These are phyloP conservation scores for Talinum fruticosum DNA, from an alignment of 148 eudicot species.

Conservation along the genomic window DNA sequence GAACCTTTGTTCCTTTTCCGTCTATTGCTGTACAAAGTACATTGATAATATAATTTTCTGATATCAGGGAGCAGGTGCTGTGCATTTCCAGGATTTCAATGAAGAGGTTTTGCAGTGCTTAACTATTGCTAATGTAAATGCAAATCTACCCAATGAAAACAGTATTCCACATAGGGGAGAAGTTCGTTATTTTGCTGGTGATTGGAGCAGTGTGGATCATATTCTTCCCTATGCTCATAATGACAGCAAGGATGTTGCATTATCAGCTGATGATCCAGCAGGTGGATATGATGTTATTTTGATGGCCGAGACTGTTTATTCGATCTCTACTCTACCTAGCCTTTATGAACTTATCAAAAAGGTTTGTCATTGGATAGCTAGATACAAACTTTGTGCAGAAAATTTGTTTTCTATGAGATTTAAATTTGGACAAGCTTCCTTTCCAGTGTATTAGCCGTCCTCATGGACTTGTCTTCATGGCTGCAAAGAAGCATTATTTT, in stretches of 20 bases:
- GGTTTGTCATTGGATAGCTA: slow-evolving; percentile 32
- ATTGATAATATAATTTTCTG: slow-evolving; percentile 22
- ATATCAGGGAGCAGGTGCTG: slow-evolving; percentile 63
- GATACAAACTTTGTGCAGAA: not conserved
- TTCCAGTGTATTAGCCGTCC: slow-evolving; percentile 60
- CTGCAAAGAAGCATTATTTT: slow-evolving; percentile 94
- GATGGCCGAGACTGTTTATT: slow-evolving; percentile 99
- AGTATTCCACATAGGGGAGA: slow-evolving; percentile 26
- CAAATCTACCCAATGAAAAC: slow-evolving; percentile 42
- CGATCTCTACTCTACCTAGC: slow-evolving; percentile 55
- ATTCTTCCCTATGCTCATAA: slow-evolving; percentile 45
- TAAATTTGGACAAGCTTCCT: slow-evolving; percentile 4
- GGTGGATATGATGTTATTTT: slow-evolving; percentile 81
- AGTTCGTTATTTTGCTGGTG: slow-evolving; percentile 84
- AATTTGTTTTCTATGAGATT: not conserved
- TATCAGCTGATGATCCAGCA: slow-evolving; percentile 8
- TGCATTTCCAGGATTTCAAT: slow-evolving; percentile 96
- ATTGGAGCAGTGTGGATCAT: slow-evolving; percentile 74
- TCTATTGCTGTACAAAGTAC: not conserved
- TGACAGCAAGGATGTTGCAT: slow-evolving; percentile 24
- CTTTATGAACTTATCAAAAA: slow-evolving; percentile 75
- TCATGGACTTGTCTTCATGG: slow-evolving; percentile 76
- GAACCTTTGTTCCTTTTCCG: not conserved
- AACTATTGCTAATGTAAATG: slow-evolving; percentile 76
- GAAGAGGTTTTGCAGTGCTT: slow-evolving; percentile 79